These are phyloP conservation scores for Rutstroemia sp. DNA, from an alignment of 2,329 filamentous ascomycete genomes.

Conservation along the genomic window DNA sequence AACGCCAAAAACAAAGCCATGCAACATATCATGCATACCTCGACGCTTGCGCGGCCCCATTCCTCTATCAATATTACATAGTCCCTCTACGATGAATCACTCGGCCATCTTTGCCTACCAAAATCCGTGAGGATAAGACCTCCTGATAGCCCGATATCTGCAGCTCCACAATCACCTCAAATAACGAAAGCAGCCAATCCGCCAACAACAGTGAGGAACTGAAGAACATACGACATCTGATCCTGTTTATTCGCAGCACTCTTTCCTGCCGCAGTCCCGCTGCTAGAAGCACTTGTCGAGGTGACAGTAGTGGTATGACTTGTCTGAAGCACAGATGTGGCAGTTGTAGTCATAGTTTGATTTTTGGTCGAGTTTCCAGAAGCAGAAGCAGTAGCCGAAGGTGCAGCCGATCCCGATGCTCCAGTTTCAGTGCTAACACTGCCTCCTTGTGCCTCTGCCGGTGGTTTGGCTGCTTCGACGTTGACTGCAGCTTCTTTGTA, in stretches of 20 bases:
- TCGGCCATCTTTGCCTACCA: background rate
- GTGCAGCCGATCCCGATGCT: background rate
- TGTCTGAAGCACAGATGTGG: background rate
- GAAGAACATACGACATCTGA: conserved; percentile 10
- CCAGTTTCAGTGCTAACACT: background rate
- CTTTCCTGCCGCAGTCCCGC: background rate
- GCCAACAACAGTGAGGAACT: conserved; percentile 13
- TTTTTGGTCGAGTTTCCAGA: background rate
- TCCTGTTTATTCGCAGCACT: conserved; percentile 7
- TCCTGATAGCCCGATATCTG: background rate
- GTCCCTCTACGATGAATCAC: no score
- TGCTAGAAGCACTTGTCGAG: background rate
- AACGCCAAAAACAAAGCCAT: background rate
- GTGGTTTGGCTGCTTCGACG: background rate
- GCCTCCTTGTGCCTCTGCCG: background rate
- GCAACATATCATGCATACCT: no score
- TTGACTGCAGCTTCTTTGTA: background rate
- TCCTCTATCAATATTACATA: no score
- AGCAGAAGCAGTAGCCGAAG: background rate
- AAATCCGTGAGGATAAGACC: background rate
- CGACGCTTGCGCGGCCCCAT: no score
- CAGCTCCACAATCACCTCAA: conserved; percentile 5
- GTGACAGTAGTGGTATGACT: background rate
- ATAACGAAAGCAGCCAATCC: conserved; percentile 19
- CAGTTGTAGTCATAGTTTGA: background rate